Conservation (phyloP, 1,284 basidiomycete species). For the Phlebopus sp. region DNA sequence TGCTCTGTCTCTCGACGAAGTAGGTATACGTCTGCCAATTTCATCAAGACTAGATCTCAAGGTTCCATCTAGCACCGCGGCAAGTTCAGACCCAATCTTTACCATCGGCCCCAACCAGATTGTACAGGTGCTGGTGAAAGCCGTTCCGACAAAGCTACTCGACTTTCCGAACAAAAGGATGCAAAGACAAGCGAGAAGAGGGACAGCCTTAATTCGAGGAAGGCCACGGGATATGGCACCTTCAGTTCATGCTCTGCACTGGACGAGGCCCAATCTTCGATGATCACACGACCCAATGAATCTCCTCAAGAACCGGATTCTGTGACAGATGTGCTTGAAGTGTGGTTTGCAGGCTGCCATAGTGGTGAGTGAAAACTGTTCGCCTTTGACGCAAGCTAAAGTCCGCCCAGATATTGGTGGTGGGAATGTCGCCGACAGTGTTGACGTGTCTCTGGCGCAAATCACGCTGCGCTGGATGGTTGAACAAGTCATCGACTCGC, state of each 20-base stretch:
- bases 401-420: slow-evolving; percentile 61
- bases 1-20: slow-evolving; percentile 64
- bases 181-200: neutral
- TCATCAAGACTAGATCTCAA: slow-evolving; percentile 8
- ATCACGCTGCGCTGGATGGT: slow-evolving; percentile 78
- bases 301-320: slow-evolving; percentile 17
- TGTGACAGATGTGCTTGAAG: slow-evolving; percentile 52
- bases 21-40: slow-evolving; percentile 22
- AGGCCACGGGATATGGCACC: neutral
- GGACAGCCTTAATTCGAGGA: neutral
- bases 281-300: no score
- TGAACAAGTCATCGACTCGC: slow-evolving; percentile 43
- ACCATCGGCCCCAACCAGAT: slow-evolving; percentile 38
- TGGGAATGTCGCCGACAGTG: slow-evolving; percentile 48
- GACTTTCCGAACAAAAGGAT: neutral
- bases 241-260: neutral
- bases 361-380: slow-evolving; percentile 38
- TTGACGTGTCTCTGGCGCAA: slow-evolving; percentile 45
- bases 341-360: slow-evolving; percentile 66
- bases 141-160: neutral
- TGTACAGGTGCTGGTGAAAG: slow-evolving; percentile 19
- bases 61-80: slow-evolving; percentile 42
- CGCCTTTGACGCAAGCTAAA: neutral
- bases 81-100: slow-evolving; percentile 53
- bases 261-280: neutral